Conservation (phyloP, 257 asterid species). For the Gardenia jasminoides region DNA sequence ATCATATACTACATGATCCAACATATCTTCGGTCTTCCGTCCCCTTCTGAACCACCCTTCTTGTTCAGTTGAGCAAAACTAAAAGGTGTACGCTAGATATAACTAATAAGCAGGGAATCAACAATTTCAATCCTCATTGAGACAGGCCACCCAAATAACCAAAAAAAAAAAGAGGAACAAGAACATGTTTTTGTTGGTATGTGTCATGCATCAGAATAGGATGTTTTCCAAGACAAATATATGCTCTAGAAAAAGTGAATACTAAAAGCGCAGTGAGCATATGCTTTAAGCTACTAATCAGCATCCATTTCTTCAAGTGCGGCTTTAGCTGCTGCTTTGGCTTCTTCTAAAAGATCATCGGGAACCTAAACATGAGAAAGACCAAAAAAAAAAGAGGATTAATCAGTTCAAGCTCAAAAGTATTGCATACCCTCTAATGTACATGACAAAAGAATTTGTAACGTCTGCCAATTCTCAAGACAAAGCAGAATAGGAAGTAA, state of each 20-base stretch:
- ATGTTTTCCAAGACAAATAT: background rate
- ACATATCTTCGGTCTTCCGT: no score
- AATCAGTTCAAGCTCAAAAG: background rate
- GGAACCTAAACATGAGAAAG: conserved; percentile 56
- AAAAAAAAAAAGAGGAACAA: background rate
- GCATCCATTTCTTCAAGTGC: conserved; percentile 99
- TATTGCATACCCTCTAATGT: background rate
- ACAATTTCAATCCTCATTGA: background rate
- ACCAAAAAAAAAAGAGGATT: background rate
- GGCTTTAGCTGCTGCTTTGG: conserved; percentile 86
- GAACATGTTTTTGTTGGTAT: background rate
- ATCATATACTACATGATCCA: no score
- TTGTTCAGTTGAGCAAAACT: no score
- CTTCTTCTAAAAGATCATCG: conserved; percentile 72
- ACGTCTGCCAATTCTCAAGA: background rate
- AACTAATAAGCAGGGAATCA: background rate
- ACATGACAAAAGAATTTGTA: background rate
- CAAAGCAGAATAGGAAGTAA: background rate
- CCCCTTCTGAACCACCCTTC: no score
- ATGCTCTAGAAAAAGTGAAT: background rate
- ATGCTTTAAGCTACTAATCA: conserved; percentile 37
- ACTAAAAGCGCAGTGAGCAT: background rate
- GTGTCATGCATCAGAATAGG: background rate
- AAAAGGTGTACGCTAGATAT: background rate
- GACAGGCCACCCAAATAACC: background rate